Base-by-base conservation (phyloP, 148 eudicot species). In the Dysphania ambrosioides region DNA sequence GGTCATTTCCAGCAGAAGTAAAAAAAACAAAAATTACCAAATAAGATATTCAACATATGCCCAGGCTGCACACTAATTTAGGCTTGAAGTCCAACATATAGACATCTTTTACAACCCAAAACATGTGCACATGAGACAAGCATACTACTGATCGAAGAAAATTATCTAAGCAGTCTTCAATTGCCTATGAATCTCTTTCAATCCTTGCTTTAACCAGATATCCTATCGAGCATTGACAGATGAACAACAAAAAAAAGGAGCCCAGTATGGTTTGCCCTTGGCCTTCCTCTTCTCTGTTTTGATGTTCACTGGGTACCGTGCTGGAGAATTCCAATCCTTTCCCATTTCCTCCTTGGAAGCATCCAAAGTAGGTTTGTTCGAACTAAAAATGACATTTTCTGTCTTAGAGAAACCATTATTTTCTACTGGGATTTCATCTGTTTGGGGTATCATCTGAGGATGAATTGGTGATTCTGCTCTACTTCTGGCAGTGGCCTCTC, bases 241-340 rank as follows among this genome's bases (percentile, higher is more conserved):
- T 31, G 91, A 89, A 78, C 97, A 91, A 78, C 97, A 91, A 13
- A 84, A 82, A 81, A 91, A 89, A 10, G 86, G 90, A 1, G 77
- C 85, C 93, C 97, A 91, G 23, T 71, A 86, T 8, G 87, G 79
- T 76, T 36, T 87, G 65, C 83, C 80, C 80, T 85, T 86, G 66
- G 69, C 61, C 72, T 75, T 89, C 75, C 76, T 86, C 81, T 86
- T 87, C 79, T 83, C 90, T 49, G 87, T 85, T 87, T 89, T 89
- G 23, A 78, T 84, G 69, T 87, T 85, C 62, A 80, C 78, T 0
- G 88, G 89, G 76, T 85, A 85, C 72, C 84, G 82, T 64, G 93
- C 91, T 1, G 91, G 93, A 67, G 97, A 91, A 42, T 88, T 81
- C 93, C 91, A 85, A 73, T 89, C 97, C 73, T 83, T 81, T 29